Evolutionary conservation across 208 protist species (phyloP), one percentile per base, ranked within the genome.

Genomic region (Crithidia thermophila): DNA sequence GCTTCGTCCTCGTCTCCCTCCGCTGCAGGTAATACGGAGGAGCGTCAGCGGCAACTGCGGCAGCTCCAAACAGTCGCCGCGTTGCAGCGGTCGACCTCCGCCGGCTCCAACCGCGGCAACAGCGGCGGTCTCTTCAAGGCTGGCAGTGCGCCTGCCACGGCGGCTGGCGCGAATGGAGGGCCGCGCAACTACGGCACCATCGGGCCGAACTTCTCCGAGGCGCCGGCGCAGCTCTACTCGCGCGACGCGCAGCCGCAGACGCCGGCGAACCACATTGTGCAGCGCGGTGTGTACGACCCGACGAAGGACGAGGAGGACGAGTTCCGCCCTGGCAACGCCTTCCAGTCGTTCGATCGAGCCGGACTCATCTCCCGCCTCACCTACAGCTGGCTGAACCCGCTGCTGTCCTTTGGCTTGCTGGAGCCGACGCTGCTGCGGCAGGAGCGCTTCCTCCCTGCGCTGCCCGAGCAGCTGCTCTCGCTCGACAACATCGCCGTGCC

Each of bases 261-360:
- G 31, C 30, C 50, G 36, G 52, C 34, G 18, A 56, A 73, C 27
- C 67, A 71, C 53, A 57, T 74, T 18, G 77, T 78, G 7, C 51
- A 71, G 37, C 77, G 77, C 18, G 72, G 45, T 25, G 46, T 67
- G 9, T 81, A 82, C 66, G 77, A 90, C 60, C 66, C 79, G 11
- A 67, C 75, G 27, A 77, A 79, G 42, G 75, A 83, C 45, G 73
- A 50, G 16, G 70, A 87, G 55, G 78, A 85, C 47, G 81, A 87
- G 60, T 84, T 91, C 49, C 74, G 85, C 25, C 85, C 85, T 13
- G 81, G 85, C 59, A 85, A 87, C 66, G 78, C 76, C 25, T 91
- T 91, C 59, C 76, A 74, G 20, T 84, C 68, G 11, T 77, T 82
- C 31, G 80, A 85, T 21, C 68, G 66, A 16, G 82, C 86, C 13